Evolutionary conservation across 1,284 basidiomycete species (phyloP), one percentile per base, ranked within the genome.

Genomic region (Apiotrichum akiyoshidainum): DNA sequence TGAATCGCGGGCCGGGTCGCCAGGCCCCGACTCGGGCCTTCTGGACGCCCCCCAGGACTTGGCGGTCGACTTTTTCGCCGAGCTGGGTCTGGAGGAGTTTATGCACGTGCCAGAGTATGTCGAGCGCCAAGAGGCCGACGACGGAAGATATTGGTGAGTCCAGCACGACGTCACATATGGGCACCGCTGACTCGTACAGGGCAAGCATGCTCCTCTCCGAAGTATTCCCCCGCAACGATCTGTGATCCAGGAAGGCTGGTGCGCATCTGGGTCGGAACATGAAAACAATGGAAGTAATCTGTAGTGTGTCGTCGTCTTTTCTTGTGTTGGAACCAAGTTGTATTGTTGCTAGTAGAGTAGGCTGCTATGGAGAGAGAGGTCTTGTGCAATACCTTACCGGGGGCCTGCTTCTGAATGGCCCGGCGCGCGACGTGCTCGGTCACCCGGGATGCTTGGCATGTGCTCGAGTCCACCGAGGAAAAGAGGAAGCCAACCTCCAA

Each of bases 61-160:
- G 26, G 57, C 16, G 34, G 34, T 62, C 14, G 60, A 62, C 35
- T 62, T 62, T 47, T 62, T 62, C 22, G 54, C 57, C 21, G 57
- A 62, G 45, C 60, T 62, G 9, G 60, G 60, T 3, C 41, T 62
- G 61, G 67, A 68, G 54, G 61, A 70, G 55, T 67, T 68, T 35
- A 65, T 68, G 59, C 57, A 65, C 10, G 57, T 68, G 40, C 67
- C 67, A 5, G 67, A 70, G 19, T 61, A 65, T 52, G 55, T 63
- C 5, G 59, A 64, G 12, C 64, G 63, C 39, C 58, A 59, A 41
- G 61, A 63, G 46, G 54, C 59, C 2, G 64, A 64, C 33, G 69
- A 70, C 41, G 65, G 65, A 22, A 60, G 68, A 34, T 70, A 68
- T 40, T 70, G 69, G 68, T 69, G 37, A 52, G 68, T 62, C 40